Conservation (phyloP, 768 basidiomycete species). For the Russula earlei region DNA sequence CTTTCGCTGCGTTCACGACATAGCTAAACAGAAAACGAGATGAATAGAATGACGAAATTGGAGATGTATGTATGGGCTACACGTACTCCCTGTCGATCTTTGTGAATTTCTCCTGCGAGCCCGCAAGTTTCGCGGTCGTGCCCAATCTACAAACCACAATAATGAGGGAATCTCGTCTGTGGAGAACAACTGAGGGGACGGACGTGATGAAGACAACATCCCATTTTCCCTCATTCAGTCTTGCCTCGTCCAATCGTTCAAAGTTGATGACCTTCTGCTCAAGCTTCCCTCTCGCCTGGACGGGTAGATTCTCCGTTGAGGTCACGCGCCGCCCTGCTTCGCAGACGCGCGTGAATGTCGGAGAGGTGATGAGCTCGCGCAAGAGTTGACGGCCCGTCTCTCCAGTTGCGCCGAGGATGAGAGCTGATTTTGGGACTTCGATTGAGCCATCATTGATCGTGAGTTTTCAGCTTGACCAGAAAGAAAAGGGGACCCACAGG, state of each 20-base stretch:
- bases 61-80: not conserved
- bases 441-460: not conserved
- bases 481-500: not conserved
- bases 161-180: not conserved
- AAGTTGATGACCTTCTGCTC: conserved; percentile 61
- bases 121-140: conserved; percentile 51
- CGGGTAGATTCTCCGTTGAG: conserved; percentile 30
- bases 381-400: conserved; percentile 56
- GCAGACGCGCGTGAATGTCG: conserved; percentile 47
- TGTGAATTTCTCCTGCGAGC: conserved; percentile 56
- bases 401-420: conserved; percentile 70
- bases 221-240: conserved; percentile 49
- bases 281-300: conserved; percentile 44
- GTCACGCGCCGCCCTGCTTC: conserved; percentile 66
- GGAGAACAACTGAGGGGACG: conserved; percentile 20
- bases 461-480: not conserved
- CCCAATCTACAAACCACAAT: not conserved
- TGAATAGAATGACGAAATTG: not conserved
- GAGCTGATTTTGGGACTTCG: conserved; percentile 33
- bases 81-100: conserved; percentile 67
- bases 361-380: conserved; percentile 46
- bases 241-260: conserved; percentile 48
- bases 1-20: conserved; percentile 63
- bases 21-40: conserved; percentile 35
- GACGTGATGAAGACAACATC: conserved; percentile 69